Percentiles rank a stretch among this genome's conserved stretches.
phyloP scores from a whole-genome alignment of 1,139 yeast species.

The Blastobotrys ciferrii region DNA sequence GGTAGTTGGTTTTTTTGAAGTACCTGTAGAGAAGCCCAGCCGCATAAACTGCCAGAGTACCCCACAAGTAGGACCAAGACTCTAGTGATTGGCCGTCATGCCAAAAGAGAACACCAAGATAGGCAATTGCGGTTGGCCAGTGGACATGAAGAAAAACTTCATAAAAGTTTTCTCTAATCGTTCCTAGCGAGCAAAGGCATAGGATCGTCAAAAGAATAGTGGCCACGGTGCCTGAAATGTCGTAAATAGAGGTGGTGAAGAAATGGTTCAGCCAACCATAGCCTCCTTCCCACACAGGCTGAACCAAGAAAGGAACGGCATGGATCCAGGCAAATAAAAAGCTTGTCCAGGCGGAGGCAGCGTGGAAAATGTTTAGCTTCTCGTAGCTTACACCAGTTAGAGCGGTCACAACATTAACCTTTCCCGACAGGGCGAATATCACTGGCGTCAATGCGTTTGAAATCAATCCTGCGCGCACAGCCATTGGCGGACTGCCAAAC shows the following conservation, averaged over 20 bases:
- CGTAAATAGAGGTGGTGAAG: conserved; percentile 20
- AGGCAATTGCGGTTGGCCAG: conserved; percentile 59
- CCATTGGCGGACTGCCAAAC: conserved; percentile 66
- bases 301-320: conserved; percentile 52
- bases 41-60: conserved; percentile 56
- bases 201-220: conserved; percentile 47
- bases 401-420: conserved; percentile 57
- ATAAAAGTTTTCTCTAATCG: conserved; percentile 46
- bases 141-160: conserved; percentile 57
- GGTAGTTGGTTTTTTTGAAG: conserved; percentile 48
- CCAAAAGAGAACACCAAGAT: conserved; percentile 51
- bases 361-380: conserved; percentile 57
- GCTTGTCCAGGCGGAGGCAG: conserved; percentile 54
- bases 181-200: conserved; percentile 48
- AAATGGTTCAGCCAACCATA: conserved; percentile 18
- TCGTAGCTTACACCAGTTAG: conserved; percentile 63
- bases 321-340: conserved; percentile 53
- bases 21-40: conserved; percentile 52
- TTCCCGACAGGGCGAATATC: conserved; percentile 59
- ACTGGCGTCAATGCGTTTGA: conserved; percentile 55
- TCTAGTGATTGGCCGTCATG: conserved; percentile 46
- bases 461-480: conserved; percentile 58
- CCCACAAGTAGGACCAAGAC: conserved; percentile 52
- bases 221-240: conserved; percentile 42
- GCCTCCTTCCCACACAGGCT: conserved; percentile 54